phyloP scores from a whole-genome alignment of 1,284 basidiomycete species.

The Microstroma glucosiphilum region DNA sequence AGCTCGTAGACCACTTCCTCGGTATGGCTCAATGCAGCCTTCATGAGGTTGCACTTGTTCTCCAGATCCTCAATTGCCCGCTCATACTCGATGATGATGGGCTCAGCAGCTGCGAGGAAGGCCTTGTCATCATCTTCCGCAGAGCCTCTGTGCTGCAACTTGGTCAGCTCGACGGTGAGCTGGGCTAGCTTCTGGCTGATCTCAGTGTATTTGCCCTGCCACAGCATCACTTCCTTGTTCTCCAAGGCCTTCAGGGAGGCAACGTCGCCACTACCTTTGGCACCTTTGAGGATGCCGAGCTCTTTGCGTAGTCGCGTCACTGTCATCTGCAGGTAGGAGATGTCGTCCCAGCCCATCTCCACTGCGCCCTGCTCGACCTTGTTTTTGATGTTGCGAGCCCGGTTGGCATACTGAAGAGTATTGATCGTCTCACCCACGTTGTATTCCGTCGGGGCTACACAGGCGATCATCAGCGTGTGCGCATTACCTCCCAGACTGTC shows the following conservation, averaged over 20 bases:
- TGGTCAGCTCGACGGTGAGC: constrained; percentile 76
- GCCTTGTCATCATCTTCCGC: constrained; percentile 64
- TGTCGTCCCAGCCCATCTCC: constrained; percentile 96
- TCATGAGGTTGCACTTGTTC: constrained; percentile 80
- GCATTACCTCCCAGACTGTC: constrained; percentile 98
- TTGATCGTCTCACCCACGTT: constrained; percentile 92
- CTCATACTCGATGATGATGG: constrained; percentile 92
- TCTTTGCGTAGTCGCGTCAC: constrained; percentile 67
- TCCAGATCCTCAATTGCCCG: constrained; percentile 93
- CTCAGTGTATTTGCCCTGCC: constrained; percentile 74
- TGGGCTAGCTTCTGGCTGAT: constrained; percentile 76
- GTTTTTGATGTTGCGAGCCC: constrained; percentile 96
- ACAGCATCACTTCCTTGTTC: constrained; percentile 64
- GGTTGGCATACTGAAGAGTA: constrained; percentile 95
- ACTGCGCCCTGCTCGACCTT: constrained; percentile 82
- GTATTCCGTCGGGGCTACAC: constrained; percentile 90
- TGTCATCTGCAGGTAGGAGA: constrained; percentile 78
- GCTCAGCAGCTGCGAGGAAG: constrained; percentile 93
- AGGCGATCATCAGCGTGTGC: constrained; percentile 97
- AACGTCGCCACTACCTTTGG: constrained; percentile 38
- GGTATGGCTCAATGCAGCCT: constrained; percentile 77
- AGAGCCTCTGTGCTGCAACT: constrained; percentile 43
- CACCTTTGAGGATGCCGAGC: constrained; percentile 68
- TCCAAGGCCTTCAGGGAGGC: constrained; percentile 15
- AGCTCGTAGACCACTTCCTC: constrained; percentile 88